Base-by-base conservation (phyloP, 1,139 yeast species). In the Taphrina pruni region DNA sequence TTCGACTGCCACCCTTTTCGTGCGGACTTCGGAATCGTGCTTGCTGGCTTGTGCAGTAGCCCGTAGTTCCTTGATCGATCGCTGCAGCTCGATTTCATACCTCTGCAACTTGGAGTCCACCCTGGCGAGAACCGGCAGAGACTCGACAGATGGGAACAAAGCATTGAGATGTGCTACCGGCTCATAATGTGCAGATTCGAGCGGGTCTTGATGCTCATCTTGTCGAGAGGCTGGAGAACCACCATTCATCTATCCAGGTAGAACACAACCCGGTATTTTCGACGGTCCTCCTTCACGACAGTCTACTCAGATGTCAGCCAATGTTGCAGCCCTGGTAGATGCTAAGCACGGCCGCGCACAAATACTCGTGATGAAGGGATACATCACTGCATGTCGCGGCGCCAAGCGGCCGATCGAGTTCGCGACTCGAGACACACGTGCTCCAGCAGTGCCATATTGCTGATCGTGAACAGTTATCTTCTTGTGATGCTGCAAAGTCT, bases 101-200 rank as follows among this genome's bases (percentile, higher is more conserved):
- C 46, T 21, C 9, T 52, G 35, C 32, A 72, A 60, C 50, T 60
- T 60, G 26, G 65, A 65, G n/a, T 57, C 70, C 21, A 70, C 66
- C 14, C 65, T 41, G 2, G 69, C 60, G 21, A 70, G 56, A 7
- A 62, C 35, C 6, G 64, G 17, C 36, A 72, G 52, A 7, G 70
- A 65, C 17, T 70, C 69, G 8, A 71, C 61, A 6, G 65, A 36
- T 17, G 70, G 67, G 56, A 78, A 75, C n/a, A 83, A 74, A 38
- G 78, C 75, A 38, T 77, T 76, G 21, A 83, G 75, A 72, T 82
- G 85, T 12, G 76, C 76, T 7, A 77, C 73, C 0, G 85, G 84
- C 71, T 81, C 79, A 70, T 83, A 83, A 51, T 77, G 12, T 17
- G 26, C 32, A 3, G 62, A 58, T 43, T 43, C 62, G 17, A 58